phyloP scores from a whole-genome alignment of 2,329 filamentous ascomycete genomes.

The Aspergillus jensenii region DNA sequence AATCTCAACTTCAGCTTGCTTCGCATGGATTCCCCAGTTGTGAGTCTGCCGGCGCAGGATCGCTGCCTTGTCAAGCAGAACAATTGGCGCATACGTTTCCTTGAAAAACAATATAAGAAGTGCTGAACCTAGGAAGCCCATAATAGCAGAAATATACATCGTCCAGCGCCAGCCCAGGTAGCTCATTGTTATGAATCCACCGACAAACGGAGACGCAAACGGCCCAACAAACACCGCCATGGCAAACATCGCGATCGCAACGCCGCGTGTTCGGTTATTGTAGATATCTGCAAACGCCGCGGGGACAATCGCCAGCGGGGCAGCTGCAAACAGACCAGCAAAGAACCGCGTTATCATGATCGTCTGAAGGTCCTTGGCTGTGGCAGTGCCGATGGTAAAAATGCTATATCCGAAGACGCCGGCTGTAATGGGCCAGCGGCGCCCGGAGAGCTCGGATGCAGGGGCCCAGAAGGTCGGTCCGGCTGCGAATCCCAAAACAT shows the following conservation, averaged over 20 bases:
- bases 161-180: constrained; percentile 9
- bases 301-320: too few relatives aligned
- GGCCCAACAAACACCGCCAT: too few relatives aligned
- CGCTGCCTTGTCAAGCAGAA: background rate
- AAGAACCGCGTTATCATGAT: constrained; percentile 10
- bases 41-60: constrained; percentile 1
- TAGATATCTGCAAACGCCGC: too few relatives aligned
- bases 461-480: background rate
- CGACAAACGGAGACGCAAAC: background rate
- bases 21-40: constrained; percentile 6
- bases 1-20: constrained; percentile 3
- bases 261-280: too few relatives aligned
- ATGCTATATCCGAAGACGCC: too few relatives aligned
- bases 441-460: constrained; percentile 1
- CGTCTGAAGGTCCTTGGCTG: background rate
- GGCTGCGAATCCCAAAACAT: too few relatives aligned
- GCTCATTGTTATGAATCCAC: constrained; percentile 6
- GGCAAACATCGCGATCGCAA: too few relatives aligned
- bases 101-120: background rate
- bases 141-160: constrained; percentile 2
- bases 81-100: constrained; percentile 3
- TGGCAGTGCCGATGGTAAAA: too few relatives aligned
- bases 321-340: background rate
- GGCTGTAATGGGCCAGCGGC: too few relatives aligned
- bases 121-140: background rate